These are phyloP conservation scores for Acacia pycnantha DNA, from an alignment of 331 rosid species.

Conservation along the genomic window DNA sequence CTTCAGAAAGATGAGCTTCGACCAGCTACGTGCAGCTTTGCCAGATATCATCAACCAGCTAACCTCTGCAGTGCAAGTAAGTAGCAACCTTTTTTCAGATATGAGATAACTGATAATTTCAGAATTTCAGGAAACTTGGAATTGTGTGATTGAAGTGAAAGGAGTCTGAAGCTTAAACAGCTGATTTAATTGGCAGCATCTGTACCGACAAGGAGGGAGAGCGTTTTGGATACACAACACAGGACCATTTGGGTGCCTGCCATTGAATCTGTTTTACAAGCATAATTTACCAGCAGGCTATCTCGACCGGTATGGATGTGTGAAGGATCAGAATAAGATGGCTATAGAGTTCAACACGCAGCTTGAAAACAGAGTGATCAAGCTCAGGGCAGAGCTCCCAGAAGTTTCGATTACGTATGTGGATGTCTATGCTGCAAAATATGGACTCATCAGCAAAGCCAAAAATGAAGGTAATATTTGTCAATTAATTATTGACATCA, in stretches of 20 bases:
- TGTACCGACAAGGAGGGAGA: slow-evolving; percentile 76
- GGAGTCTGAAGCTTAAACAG: background rate
- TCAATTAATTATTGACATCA: no score
- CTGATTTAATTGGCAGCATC: slow-evolving; percentile 40
- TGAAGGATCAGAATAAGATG: slow-evolving; percentile 69
- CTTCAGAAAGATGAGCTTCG: slow-evolving; percentile 62
- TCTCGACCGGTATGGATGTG: slow-evolving; percentile 65
- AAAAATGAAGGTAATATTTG: slow-evolving; percentile 57
- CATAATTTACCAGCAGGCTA: slow-evolving; percentile 59
- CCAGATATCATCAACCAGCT: slow-evolving; percentile 79
- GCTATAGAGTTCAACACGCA: slow-evolving; percentile 71
- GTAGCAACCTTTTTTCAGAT: slow-evolving; percentile 2
- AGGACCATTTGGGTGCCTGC: slow-evolving; percentile 88
- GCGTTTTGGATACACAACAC: slow-evolving; percentile 94
- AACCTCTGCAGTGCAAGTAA: slow-evolving; percentile 74
- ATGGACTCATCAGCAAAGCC: slow-evolving; percentile 69
- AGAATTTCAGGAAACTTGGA: background rate
- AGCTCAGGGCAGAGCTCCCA: slow-evolving; percentile 76
- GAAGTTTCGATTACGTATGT: slow-evolving; percentile 85
- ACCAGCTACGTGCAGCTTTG: slow-evolving; percentile 66
- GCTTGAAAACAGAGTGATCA: slow-evolving; percentile 65
- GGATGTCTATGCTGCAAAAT: slow-evolving; percentile 83
- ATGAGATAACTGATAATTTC: background rate
- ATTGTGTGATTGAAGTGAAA: background rate
- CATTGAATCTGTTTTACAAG: slow-evolving; percentile 70